Conservation (phyloP, 176 grass and related monocot genomes). For the Musa itinerans region DNA sequence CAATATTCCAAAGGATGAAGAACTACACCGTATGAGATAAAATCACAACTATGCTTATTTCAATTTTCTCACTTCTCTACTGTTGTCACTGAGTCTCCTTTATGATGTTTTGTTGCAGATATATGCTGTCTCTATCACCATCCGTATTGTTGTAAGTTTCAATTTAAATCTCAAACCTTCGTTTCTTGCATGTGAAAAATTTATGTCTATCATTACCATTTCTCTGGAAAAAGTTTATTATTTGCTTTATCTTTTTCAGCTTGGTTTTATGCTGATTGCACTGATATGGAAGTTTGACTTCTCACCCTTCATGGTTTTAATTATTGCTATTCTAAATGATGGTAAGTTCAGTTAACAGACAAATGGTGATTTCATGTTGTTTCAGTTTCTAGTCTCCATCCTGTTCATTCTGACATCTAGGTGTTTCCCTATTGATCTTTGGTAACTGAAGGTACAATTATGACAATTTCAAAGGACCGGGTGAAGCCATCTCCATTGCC, state of each 20-base stretch:
- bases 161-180: background rate
- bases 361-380: background rate
- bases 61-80: background rate
- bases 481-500: conserved; percentile 84
- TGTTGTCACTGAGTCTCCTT: conserved; percentile 4
- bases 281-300: conserved; percentile 97
- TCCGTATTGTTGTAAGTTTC: conserved; percentile 90
- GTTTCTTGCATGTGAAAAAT: too few relatives aligned
- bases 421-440: background rate
- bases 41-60: background rate
- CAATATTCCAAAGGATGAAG: conserved; percentile 99
- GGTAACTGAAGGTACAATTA: conserved; percentile 68
- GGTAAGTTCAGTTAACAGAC: conserved; percentile 30
- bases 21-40: conserved; percentile 65
- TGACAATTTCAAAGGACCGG: conserved; percentile 96
- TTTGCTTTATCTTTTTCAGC: conserved; percentile 32
- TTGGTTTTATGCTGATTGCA: conserved; percentile 91
- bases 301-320: conserved; percentile 94
- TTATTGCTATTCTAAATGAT: conserved; percentile 93
- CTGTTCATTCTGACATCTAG: background rate
- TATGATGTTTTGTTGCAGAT: conserved; percentile 36
- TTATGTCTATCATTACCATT: too few relatives aligned
- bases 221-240: background rate
- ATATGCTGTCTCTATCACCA: conserved; percentile 94
- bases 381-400: background rate